Evolutionary conservation across 805 yeast species (phyloP), one percentile per base, ranked within the genome.

Genomic region (Blastobotrys americana): DNA sequence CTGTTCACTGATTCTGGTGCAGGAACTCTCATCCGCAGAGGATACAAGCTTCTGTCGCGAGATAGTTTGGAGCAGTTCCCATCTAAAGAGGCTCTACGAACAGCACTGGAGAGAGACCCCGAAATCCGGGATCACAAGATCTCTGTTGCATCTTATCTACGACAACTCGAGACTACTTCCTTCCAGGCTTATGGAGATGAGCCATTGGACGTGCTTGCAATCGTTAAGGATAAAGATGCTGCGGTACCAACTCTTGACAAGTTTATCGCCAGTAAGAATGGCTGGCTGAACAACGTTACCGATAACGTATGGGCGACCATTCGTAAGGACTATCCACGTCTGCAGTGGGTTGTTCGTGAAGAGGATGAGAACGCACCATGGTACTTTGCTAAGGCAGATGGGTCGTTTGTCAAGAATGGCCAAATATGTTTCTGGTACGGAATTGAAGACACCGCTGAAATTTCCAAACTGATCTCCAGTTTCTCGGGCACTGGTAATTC

Each of bases 1-100:
- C 77, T 93, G 60, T 93, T 93, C 69, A 93, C 99, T 34, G 98
- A 93, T 65, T 84, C 96, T 15, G 99, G 99, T 66, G 99, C 98
- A 23, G 99, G 99, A 61, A 93, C 99, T 38, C 74, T 93, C 71
- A 88, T 93, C 58, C 84, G 98, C 76, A 81, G 98, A 67, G 99
- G 99, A 51, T 86, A 90, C 70, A 87, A 86, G 68, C 74, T 93
- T 54, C 64, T 82, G 46, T 49, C 63, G 28, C 79, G 87, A 63
- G 74, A 77, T 57, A 76, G 83, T 18, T 68, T 88, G 44, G 66
- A 71, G 33, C 90, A 84, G 50, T 84, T 89, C 62, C 53, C 58
- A 5, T 53, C 69, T 21, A 56, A 60, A 39, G 95, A 85, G 59
- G 68, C 78, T 43, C 75, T 93, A 55, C 77, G 95, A 67, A 63